Conservation (phyloP, 2,329 filamentous ascomycete genomes). For the Trichoderma polysporum region DNA sequence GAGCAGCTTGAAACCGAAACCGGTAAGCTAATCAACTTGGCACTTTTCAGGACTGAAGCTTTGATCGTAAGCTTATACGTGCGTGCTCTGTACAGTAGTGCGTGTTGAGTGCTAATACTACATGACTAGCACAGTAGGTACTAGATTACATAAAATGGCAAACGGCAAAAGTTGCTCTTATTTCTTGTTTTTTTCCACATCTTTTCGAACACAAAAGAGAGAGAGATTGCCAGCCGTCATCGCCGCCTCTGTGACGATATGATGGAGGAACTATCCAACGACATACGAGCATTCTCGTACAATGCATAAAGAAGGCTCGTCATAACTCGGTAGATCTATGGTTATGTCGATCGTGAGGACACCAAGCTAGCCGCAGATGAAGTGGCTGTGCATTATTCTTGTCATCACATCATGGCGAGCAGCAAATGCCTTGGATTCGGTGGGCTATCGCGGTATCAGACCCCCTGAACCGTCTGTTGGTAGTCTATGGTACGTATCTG, state of each 20-base stretch:
- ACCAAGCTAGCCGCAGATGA: neutral
- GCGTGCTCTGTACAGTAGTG: no score
- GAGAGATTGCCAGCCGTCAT: neutral
- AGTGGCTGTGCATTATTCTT: neutral
- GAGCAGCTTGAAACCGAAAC: neutral
- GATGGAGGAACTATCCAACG: neutral
- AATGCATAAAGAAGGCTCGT: slow-evolving; percentile 7
- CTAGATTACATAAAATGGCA: neutral
- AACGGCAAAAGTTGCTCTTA: neutral
- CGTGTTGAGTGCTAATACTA: neutral
- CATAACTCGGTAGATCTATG: slow-evolving; percentile 1
- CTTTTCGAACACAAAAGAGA: neutral
- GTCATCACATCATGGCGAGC: neutral
- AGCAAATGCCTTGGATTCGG: neutral
- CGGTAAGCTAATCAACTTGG: neutral
- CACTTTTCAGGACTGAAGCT: neutral
- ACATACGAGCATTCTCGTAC: neutral
- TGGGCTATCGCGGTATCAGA: neutral
- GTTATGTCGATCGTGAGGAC: neutral
- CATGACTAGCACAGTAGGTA: no score
- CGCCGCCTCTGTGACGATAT: neutral
- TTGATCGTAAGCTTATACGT: neutral
- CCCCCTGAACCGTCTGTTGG: neutral
- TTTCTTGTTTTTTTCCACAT: neutral
- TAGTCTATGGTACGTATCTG: neutral